Percentiles rank a stretch among this genome's conserved stretches.
Evolutionary conservation across 2,329 filamentous ascomycete species (phyloP).

Genomic region (Colletotrichum euphorbiae): DNA sequence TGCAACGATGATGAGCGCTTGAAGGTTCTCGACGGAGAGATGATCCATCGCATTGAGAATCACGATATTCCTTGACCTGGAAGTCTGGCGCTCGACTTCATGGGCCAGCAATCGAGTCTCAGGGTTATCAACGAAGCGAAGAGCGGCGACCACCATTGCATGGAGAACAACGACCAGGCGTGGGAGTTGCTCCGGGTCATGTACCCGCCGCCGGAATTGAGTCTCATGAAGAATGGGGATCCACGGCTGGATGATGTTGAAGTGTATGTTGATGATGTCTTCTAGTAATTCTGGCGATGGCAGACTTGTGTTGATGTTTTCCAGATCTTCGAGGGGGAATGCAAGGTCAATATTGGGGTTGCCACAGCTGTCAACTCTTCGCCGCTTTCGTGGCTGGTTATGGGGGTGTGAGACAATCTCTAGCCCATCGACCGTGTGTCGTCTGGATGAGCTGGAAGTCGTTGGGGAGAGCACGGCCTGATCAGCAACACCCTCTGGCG

Average conservation of each 20-base stretch:
- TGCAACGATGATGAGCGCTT: slow-evolving; percentile 52
- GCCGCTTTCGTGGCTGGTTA: slow-evolving; percentile 38
- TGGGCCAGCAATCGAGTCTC: slow-evolving; percentile 42
- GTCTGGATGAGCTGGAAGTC: slow-evolving; percentile 25
- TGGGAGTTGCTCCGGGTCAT: slow-evolving; percentile 43
- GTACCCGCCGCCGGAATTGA: slow-evolving; percentile 45
- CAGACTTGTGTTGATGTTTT: slow-evolving; percentile 45
- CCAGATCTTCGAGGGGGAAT: slow-evolving; percentile 41
- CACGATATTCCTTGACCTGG: slow-evolving; percentile 43
- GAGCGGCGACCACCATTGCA: slow-evolving; percentile 48
- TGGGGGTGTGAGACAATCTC: slow-evolving; percentile 30
- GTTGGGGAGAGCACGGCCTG: slow-evolving; percentile 26
- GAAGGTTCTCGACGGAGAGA: slow-evolving; percentile 51
- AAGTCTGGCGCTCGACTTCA: slow-evolving; percentile 36
- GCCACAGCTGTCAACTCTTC: slow-evolving; percentile 43
- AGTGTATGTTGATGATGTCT: slow-evolving; percentile 46
- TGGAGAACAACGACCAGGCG: slow-evolving; percentile 50
- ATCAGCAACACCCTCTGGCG: slow-evolving; percentile 13
- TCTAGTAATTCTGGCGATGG: slow-evolving; percentile 40
- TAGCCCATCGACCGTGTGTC: slow-evolving; percentile 13
- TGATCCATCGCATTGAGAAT: slow-evolving; percentile 48
- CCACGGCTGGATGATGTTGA: slow-evolving; percentile 54
- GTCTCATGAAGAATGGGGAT: slow-evolving; percentile 53
- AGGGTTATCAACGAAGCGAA: slow-evolving; percentile 44
- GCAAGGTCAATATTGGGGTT: slow-evolving; percentile 42